Evolutionary conservation across 164 flowering plant genomes (phyloP).

Genomic region (Buxus sempervirens): DNA sequence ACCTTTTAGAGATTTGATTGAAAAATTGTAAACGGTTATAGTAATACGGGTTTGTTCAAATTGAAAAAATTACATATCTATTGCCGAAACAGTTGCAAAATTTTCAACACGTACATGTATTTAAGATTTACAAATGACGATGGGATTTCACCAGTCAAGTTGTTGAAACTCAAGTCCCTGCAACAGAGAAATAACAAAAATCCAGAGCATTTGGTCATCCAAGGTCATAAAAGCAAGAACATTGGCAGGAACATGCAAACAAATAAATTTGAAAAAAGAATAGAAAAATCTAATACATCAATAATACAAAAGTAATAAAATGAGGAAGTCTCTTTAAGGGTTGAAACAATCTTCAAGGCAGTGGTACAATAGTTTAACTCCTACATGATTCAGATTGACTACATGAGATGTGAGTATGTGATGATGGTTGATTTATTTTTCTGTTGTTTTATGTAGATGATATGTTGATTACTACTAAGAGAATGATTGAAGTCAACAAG

Average conservation of each 20-base stretch:
- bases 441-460: too few relatives aligned
- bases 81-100: not conserved
- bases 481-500: too few relatives aligned
- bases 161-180: conserved; percentile 4
- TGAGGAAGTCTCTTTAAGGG: too few relatives aligned
- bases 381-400: too few relatives aligned
- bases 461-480: too few relatives aligned
- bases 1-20: not conserved
- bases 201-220: not conserved
- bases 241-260: not conserved
- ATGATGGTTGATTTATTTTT: too few relatives aligned
- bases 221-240: not conserved
- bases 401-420: too few relatives aligned
- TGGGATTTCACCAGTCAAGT: not conserved
- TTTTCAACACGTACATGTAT: not conserved
- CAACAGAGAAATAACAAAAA: not conserved
- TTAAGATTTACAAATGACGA: not conserved
- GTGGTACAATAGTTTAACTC: too few relatives aligned
- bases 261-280: not conserved
- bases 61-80: not conserved
- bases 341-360: too few relatives aligned
- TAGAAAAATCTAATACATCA: not conserved
- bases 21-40: too few relatives aligned
- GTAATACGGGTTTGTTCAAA: not conserved
- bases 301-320: too few relatives aligned